These are phyloP conservation scores for Fusarium papillatum DNA, from an alignment of 2,329 filamentous ascomycete species.

Conservation along the genomic window DNA sequence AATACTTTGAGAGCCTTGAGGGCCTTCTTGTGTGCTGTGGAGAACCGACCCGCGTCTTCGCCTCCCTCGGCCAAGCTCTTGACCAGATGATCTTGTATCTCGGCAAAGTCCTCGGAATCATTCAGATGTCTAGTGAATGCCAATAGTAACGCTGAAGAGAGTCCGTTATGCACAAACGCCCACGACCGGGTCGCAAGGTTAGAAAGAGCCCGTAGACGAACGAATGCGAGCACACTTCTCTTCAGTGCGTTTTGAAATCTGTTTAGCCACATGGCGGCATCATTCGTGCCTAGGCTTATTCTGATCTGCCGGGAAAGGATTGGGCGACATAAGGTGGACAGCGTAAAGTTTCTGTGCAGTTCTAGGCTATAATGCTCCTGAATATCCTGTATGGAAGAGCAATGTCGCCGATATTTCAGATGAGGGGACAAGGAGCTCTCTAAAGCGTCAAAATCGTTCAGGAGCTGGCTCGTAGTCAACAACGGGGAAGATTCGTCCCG, in stretches of 20 bases:
- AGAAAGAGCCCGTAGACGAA: constrained; percentile 22
- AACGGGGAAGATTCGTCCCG: not conserved
- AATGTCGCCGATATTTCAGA: constrained; percentile 1
- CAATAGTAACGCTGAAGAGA: constrained; percentile 30
- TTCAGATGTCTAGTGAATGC: constrained; percentile 25
- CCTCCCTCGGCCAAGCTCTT: constrained; percentile 14
- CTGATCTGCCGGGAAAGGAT: constrained; percentile 11
- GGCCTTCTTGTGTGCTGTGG: constrained; percentile 26
- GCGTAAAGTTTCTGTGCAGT: constrained; percentile 27
- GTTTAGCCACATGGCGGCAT: not conserved
- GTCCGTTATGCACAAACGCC: constrained; percentile 37
- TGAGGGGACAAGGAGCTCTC: constrained; percentile 12
- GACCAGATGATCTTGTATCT: constrained; percentile 33
- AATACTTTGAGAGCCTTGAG: constrained; percentile 28
- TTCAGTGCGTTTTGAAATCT: constrained; percentile 19
- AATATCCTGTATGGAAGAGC: constrained; percentile 27
- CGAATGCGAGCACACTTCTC: constrained; percentile 18
- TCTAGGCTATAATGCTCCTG: constrained; percentile 20
- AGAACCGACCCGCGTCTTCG: constrained; percentile 20
- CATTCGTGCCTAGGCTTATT: not conserved
- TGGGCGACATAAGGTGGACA: constrained; percentile 27
- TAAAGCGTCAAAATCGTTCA: constrained; percentile 2
- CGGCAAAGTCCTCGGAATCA: constrained; percentile 10
- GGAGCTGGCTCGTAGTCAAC: not conserved
- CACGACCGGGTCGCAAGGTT: constrained; percentile 33